A percentile compares a stretch with the other conserved stretches of the same genome.
These are phyloP conservation scores for Exophiala mesophila DNA, from an alignment of 2,329 filamentous ascomycete genomes.

Conservation along the genomic window DNA sequence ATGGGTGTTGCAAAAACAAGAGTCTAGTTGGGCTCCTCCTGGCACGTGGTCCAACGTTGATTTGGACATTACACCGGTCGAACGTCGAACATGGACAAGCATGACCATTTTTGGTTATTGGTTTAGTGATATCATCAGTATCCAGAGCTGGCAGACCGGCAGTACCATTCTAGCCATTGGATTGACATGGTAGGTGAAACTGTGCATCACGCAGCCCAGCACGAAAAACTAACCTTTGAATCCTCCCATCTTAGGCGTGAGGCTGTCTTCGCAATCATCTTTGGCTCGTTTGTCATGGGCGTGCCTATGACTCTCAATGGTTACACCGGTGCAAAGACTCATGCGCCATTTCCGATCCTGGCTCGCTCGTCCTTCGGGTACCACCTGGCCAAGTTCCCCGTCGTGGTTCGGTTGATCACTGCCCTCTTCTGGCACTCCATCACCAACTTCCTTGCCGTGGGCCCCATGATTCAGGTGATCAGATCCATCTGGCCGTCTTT, in stretches of 20 bases:
- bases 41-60: constrained; percentile 30
- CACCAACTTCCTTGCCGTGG: constrained; percentile 31
- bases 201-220: not conserved
- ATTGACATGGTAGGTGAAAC: constrained; percentile 42
- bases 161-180: constrained; percentile 46
- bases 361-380: constrained; percentile 54
- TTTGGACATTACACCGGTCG: constrained; percentile 31
- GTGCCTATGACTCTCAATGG: constrained; percentile 43
- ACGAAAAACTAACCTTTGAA: too few species aligned
- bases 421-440: constrained; percentile 51
- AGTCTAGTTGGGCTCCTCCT: constrained; percentile 8
- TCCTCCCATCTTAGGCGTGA: constrained; percentile 35
- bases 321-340: constrained; percentile 42
- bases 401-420: constrained; percentile 49
- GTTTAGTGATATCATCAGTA: constrained; percentile 33
- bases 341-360: constrained; percentile 53
- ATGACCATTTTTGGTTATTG: constrained; percentile 41
- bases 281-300: constrained; percentile 25
- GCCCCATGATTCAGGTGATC: constrained; percentile 31
- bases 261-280: constrained; percentile 10
- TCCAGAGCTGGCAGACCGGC: constrained; percentile 14
- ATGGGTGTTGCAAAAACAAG: constrained; percentile 9
- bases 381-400: constrained; percentile 53
- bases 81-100: constrained; percentile 39
- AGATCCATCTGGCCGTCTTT: constrained; percentile 42